Conservation (phyloP, 345 rosid species). For the Garcia nutans region DNA sequence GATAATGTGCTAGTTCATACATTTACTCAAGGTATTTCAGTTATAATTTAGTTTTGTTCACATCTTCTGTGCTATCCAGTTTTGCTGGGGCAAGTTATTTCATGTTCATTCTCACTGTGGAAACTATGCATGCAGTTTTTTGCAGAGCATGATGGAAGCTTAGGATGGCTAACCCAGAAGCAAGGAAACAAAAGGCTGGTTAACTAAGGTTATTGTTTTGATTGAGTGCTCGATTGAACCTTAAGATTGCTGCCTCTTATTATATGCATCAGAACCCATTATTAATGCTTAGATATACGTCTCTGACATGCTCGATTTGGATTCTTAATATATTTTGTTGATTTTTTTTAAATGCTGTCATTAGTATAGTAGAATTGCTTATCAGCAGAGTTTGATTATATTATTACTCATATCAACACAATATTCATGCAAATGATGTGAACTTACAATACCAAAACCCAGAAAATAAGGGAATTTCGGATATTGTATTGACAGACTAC, state of each 20-base stretch:
- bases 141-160: background rate
- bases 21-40: conserved; percentile 7
- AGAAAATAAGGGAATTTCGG: background rate
- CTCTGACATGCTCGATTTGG: background rate
- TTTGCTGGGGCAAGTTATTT: background rate
- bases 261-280: background rate
- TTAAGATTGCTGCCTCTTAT: background rate
- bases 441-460: background rate
- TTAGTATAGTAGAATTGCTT: background rate
- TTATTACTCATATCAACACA: background rate
- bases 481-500: background rate
- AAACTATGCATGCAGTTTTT: background rate
- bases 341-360: background rate
- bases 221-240: background rate
- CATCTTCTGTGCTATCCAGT: background rate
- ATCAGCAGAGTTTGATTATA: background rate
- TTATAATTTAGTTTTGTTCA: conserved; percentile 10
- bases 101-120: background rate
- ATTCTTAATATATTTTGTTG: background rate
- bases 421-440: conserved; percentile 8
- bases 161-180: background rate
- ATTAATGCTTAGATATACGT: too few species aligned
- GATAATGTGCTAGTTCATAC: conserved; percentile 2
- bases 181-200: background rate
- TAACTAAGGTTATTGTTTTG: background rate